Evolutionary conservation across 2,329 filamentous ascomycete species (phyloP).

Genomic region (Microsporum canis): DNA sequence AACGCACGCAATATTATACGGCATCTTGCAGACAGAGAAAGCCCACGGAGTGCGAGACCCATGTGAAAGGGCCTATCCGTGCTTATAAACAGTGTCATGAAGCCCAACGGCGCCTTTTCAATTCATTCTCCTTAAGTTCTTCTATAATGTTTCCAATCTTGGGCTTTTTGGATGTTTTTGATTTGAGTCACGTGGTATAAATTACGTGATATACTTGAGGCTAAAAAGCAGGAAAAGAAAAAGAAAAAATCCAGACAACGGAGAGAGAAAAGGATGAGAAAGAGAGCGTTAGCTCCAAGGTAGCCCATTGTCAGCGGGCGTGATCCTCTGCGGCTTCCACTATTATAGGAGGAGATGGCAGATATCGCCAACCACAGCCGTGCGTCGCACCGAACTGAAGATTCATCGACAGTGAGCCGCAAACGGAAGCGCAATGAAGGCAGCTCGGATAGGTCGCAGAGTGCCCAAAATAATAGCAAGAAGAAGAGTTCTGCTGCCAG

Average conservation of each 20-base stretch:
- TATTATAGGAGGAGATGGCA: constrained; percentile 29
- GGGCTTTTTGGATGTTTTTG: not conserved
- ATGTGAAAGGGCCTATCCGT: not conserved
- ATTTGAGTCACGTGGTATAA: not conserved
- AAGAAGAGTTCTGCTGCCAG: constrained; percentile 7
- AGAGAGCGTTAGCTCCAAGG: not conserved
- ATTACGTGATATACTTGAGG: not conserved
- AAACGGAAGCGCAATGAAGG: constrained; percentile 6
- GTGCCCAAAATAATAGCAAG: constrained; percentile 12
- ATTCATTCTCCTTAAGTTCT: not conserved
- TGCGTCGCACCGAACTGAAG: constrained; percentile 10
- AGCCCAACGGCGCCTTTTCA: not conserved
- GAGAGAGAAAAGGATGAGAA: not conserved
- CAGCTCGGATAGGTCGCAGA: constrained; percentile 9
- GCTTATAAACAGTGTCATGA: not conserved
- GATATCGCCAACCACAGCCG: constrained; percentile 38
- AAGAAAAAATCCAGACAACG: not conserved
- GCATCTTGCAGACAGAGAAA: constrained; percentile 37
- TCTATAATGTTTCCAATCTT: not conserved
- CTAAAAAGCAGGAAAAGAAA: not conserved
- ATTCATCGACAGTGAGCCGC: not conserved
- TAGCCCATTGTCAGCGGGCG: not conserved
- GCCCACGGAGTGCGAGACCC: not conserved
- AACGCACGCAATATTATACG: constrained; percentile 58
- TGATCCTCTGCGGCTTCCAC: not conserved